These are phyloP conservation scores for Sordariomycetes sp. DNA, from an alignment of 2,329 filamentous ascomycete species.

Conservation along the genomic window DNA sequence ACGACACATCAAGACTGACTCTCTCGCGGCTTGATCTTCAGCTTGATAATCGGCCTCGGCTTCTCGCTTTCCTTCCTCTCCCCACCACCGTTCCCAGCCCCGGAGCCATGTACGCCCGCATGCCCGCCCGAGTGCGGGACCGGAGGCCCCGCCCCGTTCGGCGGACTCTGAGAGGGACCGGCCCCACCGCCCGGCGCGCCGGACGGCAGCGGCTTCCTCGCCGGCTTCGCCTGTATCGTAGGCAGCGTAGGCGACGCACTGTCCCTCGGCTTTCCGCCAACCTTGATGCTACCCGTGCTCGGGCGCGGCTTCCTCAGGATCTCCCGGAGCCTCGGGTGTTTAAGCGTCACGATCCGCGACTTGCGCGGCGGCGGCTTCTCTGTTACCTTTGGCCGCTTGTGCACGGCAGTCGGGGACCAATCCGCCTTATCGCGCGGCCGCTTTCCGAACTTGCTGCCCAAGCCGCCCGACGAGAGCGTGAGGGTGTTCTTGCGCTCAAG, in stretches of 20 bases:
- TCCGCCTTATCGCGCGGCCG: constrained; percentile 1
- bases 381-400: not conserved
- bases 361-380: not conserved
- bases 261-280: not conserved
- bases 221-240: constrained; percentile 15
- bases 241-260: not conserved
- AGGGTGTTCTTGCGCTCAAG: constrained; percentile 6
- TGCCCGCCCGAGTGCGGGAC: not conserved
- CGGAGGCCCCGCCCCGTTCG: constrained; percentile 8
- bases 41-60: constrained; percentile 2
- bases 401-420: not conserved
- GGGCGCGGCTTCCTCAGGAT: constrained; percentile 1
- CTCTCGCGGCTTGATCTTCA: not conserved
- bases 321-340: constrained; percentile 3
- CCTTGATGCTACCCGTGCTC: not conserved
- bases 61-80: not conserved
- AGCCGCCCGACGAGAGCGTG: not conserved
- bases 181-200: constrained; percentile 9
- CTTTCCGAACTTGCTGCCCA: not conserved
- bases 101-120: too few species aligned
- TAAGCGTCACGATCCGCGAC: constrained; percentile 2
- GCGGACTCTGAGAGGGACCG: not conserved
- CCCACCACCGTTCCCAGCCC: constrained; percentile 6
- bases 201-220: constrained; percentile 20
- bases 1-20: not conserved